phyloP scores from a whole-genome alignment of 768 basidiomycete genomes.

The Suillus brevipes region DNA sequence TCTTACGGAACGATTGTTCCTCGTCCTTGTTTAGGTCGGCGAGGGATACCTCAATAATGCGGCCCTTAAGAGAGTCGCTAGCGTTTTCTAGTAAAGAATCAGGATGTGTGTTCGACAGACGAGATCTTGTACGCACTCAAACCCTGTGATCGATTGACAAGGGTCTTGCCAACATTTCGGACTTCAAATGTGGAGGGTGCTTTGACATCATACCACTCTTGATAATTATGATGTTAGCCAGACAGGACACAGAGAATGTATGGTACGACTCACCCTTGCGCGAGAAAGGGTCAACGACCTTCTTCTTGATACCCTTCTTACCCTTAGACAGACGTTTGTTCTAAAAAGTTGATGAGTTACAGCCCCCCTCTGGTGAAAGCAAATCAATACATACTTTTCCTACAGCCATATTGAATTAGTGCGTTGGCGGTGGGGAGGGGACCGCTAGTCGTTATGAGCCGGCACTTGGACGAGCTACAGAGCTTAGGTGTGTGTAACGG shows the following conservation, averaged over 20 bases:
- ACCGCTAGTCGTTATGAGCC: constrained; percentile 44
- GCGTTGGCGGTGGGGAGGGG: constrained; percentile 37
- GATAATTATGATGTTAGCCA: constrained; percentile 7
- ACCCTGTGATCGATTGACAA: constrained; percentile 97
- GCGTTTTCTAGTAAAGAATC: constrained; percentile 75
- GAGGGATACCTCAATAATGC: constrained; percentile 93
- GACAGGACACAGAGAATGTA: neutral
- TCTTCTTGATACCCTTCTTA: constrained; percentile 99
- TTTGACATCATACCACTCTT: constrained; percentile 99
- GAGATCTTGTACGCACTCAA: constrained; percentile 68
- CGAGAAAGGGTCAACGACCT: constrained; percentile 99
- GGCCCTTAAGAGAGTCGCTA: constrained; percentile 96
- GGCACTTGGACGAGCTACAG: constrained; percentile 51
- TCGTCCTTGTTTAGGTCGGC: constrained; percentile 99
- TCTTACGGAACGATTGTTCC: constrained; percentile 99
- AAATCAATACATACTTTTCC: constrained; percentile 63
- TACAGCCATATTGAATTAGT: constrained; percentile 73
- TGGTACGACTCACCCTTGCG: constrained; percentile 75
- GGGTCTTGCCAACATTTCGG: constrained; percentile 96
- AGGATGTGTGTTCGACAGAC: constrained; percentile 12
- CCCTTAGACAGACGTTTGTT: constrained; percentile 98
- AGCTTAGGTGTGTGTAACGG: constrained; percentile 33
- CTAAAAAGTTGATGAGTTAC: constrained; percentile 39
- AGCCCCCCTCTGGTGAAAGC: neutral
- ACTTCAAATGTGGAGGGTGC: constrained; percentile 97